A percentile compares a stretch with the other conserved stretches of the same genome.
phyloP scores from a whole-genome alignment of 352 stramenopile species.

The Pythium volutum region DNA sequence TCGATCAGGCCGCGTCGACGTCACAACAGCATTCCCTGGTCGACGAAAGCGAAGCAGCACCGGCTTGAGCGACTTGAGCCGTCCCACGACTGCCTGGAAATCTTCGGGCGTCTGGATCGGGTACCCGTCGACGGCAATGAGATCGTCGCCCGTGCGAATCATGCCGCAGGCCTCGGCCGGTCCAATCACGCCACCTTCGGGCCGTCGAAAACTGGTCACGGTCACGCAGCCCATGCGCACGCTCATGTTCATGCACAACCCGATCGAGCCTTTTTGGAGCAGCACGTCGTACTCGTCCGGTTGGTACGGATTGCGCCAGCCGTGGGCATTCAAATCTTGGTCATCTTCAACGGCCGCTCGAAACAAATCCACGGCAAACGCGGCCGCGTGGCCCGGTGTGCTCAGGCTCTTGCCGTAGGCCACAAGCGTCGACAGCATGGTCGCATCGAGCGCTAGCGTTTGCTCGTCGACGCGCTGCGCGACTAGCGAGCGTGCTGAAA shows the following conservation, averaged over 20 bases:
- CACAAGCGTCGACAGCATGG: constrained; percentile 42
- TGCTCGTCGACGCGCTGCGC: constrained; percentile 64
- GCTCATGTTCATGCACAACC: constrained; percentile 90
- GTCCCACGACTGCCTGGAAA: constrained; percentile 77
- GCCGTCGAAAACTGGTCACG: constrained; percentile 80
- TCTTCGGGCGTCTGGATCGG: constrained; percentile 73
- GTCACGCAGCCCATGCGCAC: constrained; percentile 75
- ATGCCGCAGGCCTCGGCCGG: constrained; percentile 79
- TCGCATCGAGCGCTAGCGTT: constrained; percentile 48
- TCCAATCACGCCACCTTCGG: constrained; percentile 67
- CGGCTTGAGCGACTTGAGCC: constrained; percentile 75
- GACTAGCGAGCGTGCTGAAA: constrained; percentile 54
- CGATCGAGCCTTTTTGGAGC: constrained; percentile 84
- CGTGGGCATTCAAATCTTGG: constrained; percentile 36
- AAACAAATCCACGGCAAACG: constrained; percentile 67
- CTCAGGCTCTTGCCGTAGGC: constrained; percentile 61
- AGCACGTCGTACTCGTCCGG: constrained; percentile 82
- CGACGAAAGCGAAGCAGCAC: constrained; percentile 81
- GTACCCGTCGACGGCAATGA: constrained; percentile 82
- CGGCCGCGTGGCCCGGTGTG: constrained; percentile 54
- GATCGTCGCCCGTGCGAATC: constrained; percentile 73
- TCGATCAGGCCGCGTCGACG: constrained; percentile 27
- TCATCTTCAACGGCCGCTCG: constrained; percentile 45
- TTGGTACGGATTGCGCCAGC: constrained; percentile 66
- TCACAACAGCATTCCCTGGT: constrained; percentile 26